Conservation (phyloP, 1,139 yeast genomes). For the Scheffersomyces cryptocercus region DNA sequence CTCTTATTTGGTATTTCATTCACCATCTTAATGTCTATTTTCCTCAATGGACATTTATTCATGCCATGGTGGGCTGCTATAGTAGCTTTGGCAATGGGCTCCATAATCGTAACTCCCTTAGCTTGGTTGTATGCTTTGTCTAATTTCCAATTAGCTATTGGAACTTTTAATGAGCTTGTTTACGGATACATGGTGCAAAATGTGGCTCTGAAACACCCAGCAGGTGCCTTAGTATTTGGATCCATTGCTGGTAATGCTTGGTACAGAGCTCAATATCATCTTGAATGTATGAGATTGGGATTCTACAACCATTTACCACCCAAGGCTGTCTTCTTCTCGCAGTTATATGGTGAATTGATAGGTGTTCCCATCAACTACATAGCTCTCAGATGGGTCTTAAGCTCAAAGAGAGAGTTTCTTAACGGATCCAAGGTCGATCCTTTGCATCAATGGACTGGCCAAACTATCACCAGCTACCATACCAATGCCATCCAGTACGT, state of each 20-base stretch:
- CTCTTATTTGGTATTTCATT: conserved; percentile 34
- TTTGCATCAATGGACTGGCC: conserved; percentile 54
- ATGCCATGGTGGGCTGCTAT: conserved; percentile 51
- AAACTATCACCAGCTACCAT: conserved; percentile 36
- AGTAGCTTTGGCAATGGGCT: conserved; percentile 43
- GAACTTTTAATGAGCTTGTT: conserved; percentile 49
- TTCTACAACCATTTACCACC: conserved; percentile 51
- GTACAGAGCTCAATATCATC: conserved; percentile 50
- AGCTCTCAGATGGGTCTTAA: conserved; percentile 45
- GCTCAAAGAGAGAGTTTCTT: conserved; percentile 35
- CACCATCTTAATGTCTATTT: conserved; percentile 29
- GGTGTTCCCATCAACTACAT: conserved; percentile 49
- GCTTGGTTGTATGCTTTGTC: conserved; percentile 51
- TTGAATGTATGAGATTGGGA: conserved; percentile 49
- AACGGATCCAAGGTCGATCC: conserved; percentile 40
- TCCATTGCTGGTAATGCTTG: conserved; percentile 53
- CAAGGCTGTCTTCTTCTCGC: conserved; percentile 43
- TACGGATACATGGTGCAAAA: conserved; percentile 46
- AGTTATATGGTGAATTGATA: conserved; percentile 46
- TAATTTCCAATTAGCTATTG: conserved; percentile 50
- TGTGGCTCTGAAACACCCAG: conserved; percentile 35
- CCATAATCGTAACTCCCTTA: conserved; percentile 46
- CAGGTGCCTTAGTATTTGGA: conserved; percentile 47
- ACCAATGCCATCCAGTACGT: conserved; percentile 52
- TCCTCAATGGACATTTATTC: conserved; percentile 37